These are phyloP conservation scores for Alternaria metachromatica DNA, from an alignment of 2,329 filamentous ascomycete genomes.

Conservation along the genomic window DNA sequence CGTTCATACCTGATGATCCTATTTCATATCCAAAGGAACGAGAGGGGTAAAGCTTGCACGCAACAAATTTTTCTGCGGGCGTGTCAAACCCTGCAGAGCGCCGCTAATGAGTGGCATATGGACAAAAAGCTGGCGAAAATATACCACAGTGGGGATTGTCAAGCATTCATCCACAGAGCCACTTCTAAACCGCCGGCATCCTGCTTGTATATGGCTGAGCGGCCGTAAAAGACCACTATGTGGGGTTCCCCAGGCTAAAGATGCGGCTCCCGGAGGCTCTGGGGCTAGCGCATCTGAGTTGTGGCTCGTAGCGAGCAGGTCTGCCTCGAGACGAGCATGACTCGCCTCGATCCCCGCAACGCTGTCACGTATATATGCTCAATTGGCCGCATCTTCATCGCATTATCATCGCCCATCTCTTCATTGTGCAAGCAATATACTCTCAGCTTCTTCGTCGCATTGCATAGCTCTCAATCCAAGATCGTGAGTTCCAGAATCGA, in stretches of 20 bases:
- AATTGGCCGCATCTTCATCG: neutral
- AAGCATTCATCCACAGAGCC: neutral
- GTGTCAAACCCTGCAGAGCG: neutral
- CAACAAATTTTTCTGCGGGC: neutral
- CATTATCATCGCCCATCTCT: neutral
- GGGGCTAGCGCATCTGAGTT: neutral
- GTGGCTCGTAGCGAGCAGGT: neutral
- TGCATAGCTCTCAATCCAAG: neutral
- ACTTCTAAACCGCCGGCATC: neutral
- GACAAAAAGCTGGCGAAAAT: neutral
- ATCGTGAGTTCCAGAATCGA: neutral
- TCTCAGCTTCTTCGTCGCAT: neutral
- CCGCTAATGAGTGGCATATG: neutral
- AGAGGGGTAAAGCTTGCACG: neutral
- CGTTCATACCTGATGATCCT: neutral
- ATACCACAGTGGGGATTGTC: neutral
- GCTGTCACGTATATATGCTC: neutral
- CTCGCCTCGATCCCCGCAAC: neutral
- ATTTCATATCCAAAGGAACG: neutral
- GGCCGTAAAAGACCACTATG: neutral
- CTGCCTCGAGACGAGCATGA: slow-evolving; percentile 1
- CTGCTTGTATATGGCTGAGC: neutral
- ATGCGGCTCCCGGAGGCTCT: neutral
- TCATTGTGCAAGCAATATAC: neutral
- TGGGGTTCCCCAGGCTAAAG: neutral